Evolutionary conservation across 2,329 filamentous ascomycete genomes (phyloP), one percentile per base, ranked within the genome.

Genomic region (Phyllachora maydis): DNA sequence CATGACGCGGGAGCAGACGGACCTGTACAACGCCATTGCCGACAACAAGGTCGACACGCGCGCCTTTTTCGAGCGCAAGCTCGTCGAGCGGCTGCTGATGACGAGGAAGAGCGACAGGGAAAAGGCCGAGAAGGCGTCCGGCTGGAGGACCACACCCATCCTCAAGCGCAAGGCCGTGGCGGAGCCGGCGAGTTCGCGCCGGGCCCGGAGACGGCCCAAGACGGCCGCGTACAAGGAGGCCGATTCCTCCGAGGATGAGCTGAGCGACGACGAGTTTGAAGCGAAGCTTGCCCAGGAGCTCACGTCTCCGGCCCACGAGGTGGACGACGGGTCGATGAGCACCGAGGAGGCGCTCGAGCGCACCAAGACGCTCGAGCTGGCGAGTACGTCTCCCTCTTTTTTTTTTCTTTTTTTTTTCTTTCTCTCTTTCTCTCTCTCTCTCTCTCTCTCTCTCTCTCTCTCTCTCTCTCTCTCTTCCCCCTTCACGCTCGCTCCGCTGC

Each of bases 221-320:
- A 43, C 47, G 18, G 36, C 40, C n/a, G 39, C 43, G 0, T 68
- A 70, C 33, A 48, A 56, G 38, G 48, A 71, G 29, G 45, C 66
- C 34, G 49, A 77, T 16, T 62, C 63, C 1, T 65, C 71, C 18
- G 61, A 66, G 15, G 63, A 68, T 25, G 46, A 50, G 31, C 51
- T 93, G 7, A 83, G 74, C 5, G 85, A 95, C 32, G 65, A 75
- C 15, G 73, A 79, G 32, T 95, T 88, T 38, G 83, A 92, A 42
- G 61, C 68, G 0, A 75, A 75, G 32, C 54, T 91, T 2, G 73
- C 76, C 5, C 54, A 68, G 3, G 66, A 75, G 29, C 47, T 69
- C 13, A 49, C 43, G 2, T 41, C 48, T 1, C 48, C 51, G 8
- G 49, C 57, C 1, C 39, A 44, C 0, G 43, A 49, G 1, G 38